Base-by-base conservation (phyloP, 1,284 basidiomycete species). In the Leccinum holopus region DNA sequence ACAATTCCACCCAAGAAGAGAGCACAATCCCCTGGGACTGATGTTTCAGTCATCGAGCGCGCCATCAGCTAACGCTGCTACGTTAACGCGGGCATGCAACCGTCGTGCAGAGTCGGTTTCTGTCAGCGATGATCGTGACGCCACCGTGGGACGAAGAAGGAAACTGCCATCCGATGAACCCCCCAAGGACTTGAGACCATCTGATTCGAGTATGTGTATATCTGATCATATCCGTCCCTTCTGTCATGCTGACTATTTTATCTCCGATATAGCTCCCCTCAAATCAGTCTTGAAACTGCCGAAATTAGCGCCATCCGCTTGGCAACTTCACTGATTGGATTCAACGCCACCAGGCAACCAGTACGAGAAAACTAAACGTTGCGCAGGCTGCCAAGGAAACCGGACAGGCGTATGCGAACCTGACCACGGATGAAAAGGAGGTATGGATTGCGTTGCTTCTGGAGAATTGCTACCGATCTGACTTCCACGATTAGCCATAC, bases 281-380 rank as follows among this genome's bases (percentile, higher is more conserved):
- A 90, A 88, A 76, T 88, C 90, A 58, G 76, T 83, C 30, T 82
- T 97, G 93, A 89, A 90, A 63, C 94, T 93, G 37, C 95, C 95
- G 53, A 96, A 96, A 79, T 85, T 96, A 71, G 93, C 95, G 12
- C 94, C 93, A 5, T 96, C 94, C 5, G 94, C 95, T 52, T 98
- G 95, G 95, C 95, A 98, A 78, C 84, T 97, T 98, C 77, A 95
- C 94, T 44, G 94, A 97, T 75, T 95, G 94, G 87, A 94, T 98
- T 68, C 89, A 92, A 76, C 86, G 88, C 72, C 93, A 95, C 76
- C 95, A 95, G 79, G 86, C 87, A 67, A 83, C 84, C 49, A 88
- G 84, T 66, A 85, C 83, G 55, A 82, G 90, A 67, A 95, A 96
- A 78, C 85, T 98, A 57, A 97, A 98, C 76, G 95, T 98, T 63